Base-by-base conservation (phyloP, 192 early-diverging fungal genomes). In the Ambispora gerdemannii region DNA sequence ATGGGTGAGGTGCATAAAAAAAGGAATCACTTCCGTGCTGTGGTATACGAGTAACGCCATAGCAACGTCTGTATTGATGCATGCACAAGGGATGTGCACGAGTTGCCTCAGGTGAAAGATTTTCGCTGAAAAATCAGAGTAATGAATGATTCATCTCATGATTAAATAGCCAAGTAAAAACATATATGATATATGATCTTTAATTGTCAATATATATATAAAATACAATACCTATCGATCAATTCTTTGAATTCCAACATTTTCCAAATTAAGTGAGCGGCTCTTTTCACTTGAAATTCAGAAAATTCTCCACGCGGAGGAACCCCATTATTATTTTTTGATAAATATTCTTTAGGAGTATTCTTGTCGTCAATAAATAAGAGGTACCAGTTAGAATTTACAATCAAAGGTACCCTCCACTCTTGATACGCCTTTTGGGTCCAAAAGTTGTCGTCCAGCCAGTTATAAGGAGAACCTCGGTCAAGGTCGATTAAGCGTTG, bases 301-400 rank as follows among this genome's bases (percentile, higher is more conserved):
- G 89, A 86, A 71, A 87, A 95, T 28, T 75, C 72, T 19, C 84
- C 80, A 30, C 75, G 69, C 24, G 72, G 64, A 25, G 59, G 72
- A 38, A 53, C 52, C n/a, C 70, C 63, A 10, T 51, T 67, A 58
- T 72, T 34, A 1, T 75, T n/a, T n/a, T n/a, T 73, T 20, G 78
- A 61, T 0, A 79, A 51, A 20, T 79, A 72, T 32, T 72, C 71
- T 0, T 74, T 79, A 30, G 85, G 87, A 19, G 86, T 86, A 63
- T 77, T 71, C 2, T 74, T 65, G 67, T 92, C 92, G 67, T 90
- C 86, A 6, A 76, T 73, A 69, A 85, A 77, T n/a, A 90, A 49
- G 27, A 94, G 84, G 71, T 88, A 94, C 87, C 92, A 97, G 80
- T 94, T 93, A 55, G 90, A 92, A 81, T 97, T 93, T 69, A 97